Evolutionary conservation across 2,329 filamentous ascomycete species (phyloP).

Genomic region (Penicillium sp.): DNA sequence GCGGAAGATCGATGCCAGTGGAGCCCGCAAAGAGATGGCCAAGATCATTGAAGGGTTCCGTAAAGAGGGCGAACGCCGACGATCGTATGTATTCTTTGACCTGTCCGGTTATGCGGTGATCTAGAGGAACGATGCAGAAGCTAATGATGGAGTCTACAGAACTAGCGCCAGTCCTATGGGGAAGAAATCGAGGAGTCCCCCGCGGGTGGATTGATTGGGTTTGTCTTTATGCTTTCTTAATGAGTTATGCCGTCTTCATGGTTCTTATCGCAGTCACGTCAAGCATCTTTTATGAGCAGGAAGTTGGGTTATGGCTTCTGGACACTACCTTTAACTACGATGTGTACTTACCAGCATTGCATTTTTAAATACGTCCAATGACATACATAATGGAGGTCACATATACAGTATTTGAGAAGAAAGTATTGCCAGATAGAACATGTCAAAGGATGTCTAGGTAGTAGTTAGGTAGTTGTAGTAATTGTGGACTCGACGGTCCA

Average conservation of each 20-base stretch:
- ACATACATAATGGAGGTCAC: too few relatives aligned
- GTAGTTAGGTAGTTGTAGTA: not conserved
- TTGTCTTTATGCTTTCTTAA: not conserved
- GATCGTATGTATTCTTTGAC: slow-evolving; percentile 60
- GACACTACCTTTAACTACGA: not conserved
- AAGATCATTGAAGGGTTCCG: slow-evolving; percentile 81
- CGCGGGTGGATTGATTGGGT: slow-evolving; percentile 21
- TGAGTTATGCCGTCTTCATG: slow-evolving; percentile 15
- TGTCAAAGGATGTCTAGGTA: not conserved
- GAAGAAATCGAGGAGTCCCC: slow-evolving; percentile 25
- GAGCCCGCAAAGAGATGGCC: slow-evolving; percentile 84
- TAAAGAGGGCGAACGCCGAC: slow-evolving; percentile 79
- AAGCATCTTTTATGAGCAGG: too few relatives aligned
- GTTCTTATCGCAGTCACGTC: slow-evolving; percentile 1
- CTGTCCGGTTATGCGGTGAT: not conserved
- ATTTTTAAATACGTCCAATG: not conserved
- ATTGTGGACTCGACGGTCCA: not conserved
- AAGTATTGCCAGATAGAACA: too few relatives aligned
- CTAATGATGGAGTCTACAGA: slow-evolving; percentile 7
- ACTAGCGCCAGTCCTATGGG: slow-evolving; percentile 24
- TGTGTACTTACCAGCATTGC: not conserved
- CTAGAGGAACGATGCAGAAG: not conserved
- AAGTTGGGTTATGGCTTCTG: too few relatives aligned
- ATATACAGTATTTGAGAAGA: too few relatives aligned
- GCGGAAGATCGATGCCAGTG: slow-evolving; percentile 74